Evolutionary conservation across 2,329 filamentous ascomycete species (phyloP).

Genomic region (Trichoderma lentiforme): DNA sequence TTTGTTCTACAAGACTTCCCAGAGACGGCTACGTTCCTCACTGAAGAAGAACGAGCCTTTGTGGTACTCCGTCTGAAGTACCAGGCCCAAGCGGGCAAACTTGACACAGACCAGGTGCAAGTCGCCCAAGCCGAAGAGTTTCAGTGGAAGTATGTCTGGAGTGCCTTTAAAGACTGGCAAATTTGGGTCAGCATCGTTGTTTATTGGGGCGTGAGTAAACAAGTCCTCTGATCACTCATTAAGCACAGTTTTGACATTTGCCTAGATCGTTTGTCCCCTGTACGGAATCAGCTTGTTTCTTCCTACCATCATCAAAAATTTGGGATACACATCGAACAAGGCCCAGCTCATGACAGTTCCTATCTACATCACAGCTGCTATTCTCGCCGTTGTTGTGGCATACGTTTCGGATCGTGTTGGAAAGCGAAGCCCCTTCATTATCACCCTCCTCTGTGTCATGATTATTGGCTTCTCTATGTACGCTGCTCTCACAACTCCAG

Average conservation of each 20-base stretch:
- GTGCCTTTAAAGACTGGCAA: slow-evolving; percentile 76
- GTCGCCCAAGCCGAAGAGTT: slow-evolving; percentile 71
- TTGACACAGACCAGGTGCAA: slow-evolving; percentile 21
- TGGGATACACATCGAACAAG: slow-evolving; percentile 55
- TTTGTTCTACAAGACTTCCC: slow-evolving; percentile 79
- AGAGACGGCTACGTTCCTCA: slow-evolving; percentile 71
- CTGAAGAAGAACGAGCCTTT: slow-evolving; percentile 65
- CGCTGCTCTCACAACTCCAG: neutral
- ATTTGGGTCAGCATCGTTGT: slow-evolving; percentile 61
- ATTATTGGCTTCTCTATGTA: slow-evolving; percentile 56
- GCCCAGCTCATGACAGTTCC: slow-evolving; percentile 65
- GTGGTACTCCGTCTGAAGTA: slow-evolving; percentile 67
- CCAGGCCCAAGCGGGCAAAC: slow-evolving; percentile 47
- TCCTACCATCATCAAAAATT: slow-evolving; percentile 60
- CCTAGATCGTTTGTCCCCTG: slow-evolving; percentile 49
- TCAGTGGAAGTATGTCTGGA: slow-evolving; percentile 69
- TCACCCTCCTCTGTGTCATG: slow-evolving; percentile 50
- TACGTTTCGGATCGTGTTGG: slow-evolving; percentile 53
- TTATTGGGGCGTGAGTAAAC: slow-evolving; percentile 57
- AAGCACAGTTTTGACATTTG: neutral
- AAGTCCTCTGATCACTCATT: neutral
- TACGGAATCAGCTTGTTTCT: slow-evolving; percentile 58
- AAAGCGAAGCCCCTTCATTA: slow-evolving; percentile 53
- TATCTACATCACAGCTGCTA: slow-evolving; percentile 60
- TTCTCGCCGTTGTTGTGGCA: slow-evolving; percentile 51